Conservation (phyloP, 768 basidiomycete species). For the Fomitopsis pulvina region DNA sequence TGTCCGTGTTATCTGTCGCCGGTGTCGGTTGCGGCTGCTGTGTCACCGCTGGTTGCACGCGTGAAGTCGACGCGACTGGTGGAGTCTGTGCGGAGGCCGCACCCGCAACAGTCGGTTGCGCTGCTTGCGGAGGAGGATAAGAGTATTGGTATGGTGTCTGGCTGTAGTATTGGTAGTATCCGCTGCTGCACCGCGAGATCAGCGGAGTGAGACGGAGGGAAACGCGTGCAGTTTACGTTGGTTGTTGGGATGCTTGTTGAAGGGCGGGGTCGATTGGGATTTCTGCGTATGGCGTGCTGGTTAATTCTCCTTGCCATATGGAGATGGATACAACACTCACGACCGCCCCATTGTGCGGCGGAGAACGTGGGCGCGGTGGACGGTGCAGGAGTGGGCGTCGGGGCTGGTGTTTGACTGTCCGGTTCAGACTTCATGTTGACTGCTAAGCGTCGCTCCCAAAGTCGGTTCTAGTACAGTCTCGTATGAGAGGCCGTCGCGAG, state of each 20-base stretch:
- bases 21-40: conserved; percentile 38
- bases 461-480: too few relatives aligned
- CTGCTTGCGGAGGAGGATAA: conserved; percentile 36
- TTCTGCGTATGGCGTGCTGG: conserved; percentile 27
- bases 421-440: conserved; percentile 37
- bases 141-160: conserved; percentile 34
- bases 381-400: conserved; percentile 11
- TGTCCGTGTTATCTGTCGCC: conserved; percentile 35
- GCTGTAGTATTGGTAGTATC: conserved; percentile 33
- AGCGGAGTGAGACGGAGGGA: background rate
- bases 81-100: conserved; percentile 6
- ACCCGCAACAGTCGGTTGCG: conserved; percentile 19
- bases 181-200: conserved; percentile 5
- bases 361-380: conserved; percentile 28
- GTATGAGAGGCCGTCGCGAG: too few relatives aligned
- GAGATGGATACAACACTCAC: conserved; percentile 21
- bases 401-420: conserved; percentile 20
- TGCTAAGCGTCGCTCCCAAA: background rate
- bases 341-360: conserved; percentile 34
- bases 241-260: conserved; percentile 49
- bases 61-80: conserved; percentile 7
- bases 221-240: conserved; percentile 11
- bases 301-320: background rate
- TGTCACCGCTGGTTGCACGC: conserved; percentile 6
- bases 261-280: conserved; percentile 66